phyloP scores from a whole-genome alignment of 164 flowering plant genomes.

The Kingdonia uniflora region DNA sequence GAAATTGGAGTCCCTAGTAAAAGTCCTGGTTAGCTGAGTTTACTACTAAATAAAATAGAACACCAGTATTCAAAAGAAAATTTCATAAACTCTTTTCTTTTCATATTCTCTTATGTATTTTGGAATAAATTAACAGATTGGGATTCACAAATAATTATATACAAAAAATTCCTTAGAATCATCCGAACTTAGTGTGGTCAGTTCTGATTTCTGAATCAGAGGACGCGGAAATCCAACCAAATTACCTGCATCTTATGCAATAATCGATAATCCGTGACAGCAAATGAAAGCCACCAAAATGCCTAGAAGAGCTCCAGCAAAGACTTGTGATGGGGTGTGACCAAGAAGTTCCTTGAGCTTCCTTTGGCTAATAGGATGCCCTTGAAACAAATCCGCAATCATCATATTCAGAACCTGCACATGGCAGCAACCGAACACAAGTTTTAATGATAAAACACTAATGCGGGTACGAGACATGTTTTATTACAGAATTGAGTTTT shows the following conservation, averaged over 20 bases:
- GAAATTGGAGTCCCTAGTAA: too few species aligned
- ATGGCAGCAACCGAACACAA: conserved; percentile 6
- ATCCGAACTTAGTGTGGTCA: neutral
- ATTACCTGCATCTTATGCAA: conserved; percentile 14
- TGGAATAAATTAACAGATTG: too few species aligned
- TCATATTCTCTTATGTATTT: too few species aligned
- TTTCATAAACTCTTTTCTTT: too few species aligned
- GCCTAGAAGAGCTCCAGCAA: conserved; percentile 89
- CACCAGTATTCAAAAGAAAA: too few species aligned
- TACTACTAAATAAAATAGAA: too few species aligned
- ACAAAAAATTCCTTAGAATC: neutral
- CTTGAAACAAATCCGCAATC: conserved; percentile 75
- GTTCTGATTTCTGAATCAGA: too few species aligned
- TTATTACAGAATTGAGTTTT: too few species aligned
- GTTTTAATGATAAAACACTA: too few species aligned
- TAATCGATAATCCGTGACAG: conserved; percentile 45
- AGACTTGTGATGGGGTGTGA: conserved; percentile 87
- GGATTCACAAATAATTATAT: neutral
- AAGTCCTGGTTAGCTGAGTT: too few species aligned
- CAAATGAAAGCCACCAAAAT: conserved; percentile 61
- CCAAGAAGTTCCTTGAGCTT: conserved; percentile 96
- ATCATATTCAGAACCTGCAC: conserved; percentile 81
- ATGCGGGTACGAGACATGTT: too few species aligned
- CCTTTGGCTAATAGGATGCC: conserved; percentile 88
- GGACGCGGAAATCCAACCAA: too few species aligned